Conservation (phyloP, 1,284 basidiomycete species). For the Apiotrichum gamsii region DNA sequence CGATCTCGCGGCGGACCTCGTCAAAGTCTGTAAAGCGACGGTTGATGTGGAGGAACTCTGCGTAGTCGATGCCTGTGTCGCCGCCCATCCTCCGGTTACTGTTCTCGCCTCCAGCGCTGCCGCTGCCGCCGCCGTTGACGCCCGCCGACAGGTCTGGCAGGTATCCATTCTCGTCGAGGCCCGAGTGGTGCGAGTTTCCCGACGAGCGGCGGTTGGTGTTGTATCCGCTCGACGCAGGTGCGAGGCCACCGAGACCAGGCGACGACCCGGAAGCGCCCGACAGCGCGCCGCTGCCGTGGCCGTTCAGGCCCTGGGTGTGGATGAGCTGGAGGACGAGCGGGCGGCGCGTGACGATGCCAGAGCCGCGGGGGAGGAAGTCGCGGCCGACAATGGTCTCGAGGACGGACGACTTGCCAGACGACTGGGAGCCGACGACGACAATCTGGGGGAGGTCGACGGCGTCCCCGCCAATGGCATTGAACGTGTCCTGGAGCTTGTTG, state of each 20-base stretch:
- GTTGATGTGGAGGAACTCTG: slow-evolving; percentile 93
- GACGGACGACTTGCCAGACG: slow-evolving; percentile 54
- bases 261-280: slow-evolving; percentile 8
- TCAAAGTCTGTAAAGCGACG: slow-evolving; percentile 91
- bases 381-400: slow-evolving; percentile 74
- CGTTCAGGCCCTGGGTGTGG: slow-evolving; percentile 58
- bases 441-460: slow-evolving; percentile 52
- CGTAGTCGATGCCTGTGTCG: slow-evolving; percentile 68
- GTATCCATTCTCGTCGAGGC: slow-evolving; percentile 28
- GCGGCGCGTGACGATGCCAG: slow-evolving; percentile 78
- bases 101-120: slow-evolving; percentile 33
- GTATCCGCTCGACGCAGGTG: neutral
- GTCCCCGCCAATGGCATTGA: slow-evolving; percentile 52
- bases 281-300: neutral
- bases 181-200: neutral
- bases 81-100: slow-evolving; percentile 28
- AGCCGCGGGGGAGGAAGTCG: slow-evolving; percentile 82
- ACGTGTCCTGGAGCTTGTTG: slow-evolving; percentile 76
- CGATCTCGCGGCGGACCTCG: slow-evolving; percentile 93
- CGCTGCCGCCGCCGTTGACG: slow-evolving; percentile 16
- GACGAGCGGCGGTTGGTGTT: neutral
- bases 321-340: slow-evolving; percentile 94
- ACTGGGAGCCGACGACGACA: slow-evolving; percentile 50
- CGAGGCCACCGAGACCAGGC: neutral
- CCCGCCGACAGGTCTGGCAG: slow-evolving; percentile 34